phyloP scores from a whole-genome alignment of 164 flowering plant genomes.

The Berberis thunbergii region DNA sequence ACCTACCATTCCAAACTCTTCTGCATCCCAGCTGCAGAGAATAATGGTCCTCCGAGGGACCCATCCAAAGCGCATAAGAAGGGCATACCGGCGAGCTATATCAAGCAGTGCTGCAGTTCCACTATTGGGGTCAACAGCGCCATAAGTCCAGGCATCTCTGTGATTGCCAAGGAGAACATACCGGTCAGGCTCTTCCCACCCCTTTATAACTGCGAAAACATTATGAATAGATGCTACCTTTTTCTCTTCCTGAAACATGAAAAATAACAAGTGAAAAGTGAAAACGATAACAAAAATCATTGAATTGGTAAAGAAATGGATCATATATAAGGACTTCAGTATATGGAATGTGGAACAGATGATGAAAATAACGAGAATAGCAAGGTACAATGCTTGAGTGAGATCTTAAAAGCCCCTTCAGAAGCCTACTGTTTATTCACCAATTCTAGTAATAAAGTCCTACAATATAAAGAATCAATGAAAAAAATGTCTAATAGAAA shows the following conservation, averaged over 20 bases:
- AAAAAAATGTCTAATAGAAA: no score
- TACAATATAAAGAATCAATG: no score
- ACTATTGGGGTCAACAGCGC: constrained; percentile 98
- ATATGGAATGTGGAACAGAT: no score
- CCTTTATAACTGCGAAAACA: constrained; percentile 73
- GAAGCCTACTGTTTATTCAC: no score
- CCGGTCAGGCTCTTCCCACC: constrained; percentile 83
- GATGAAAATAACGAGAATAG: no score
- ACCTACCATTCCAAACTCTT: constrained; percentile 99
- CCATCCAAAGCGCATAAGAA: constrained; percentile 63
- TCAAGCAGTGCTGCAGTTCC: constrained; percentile 95
- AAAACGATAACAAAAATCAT: no score
- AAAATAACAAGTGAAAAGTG: no score
- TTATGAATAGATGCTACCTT: constrained; percentile 52
- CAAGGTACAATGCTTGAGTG: no score
- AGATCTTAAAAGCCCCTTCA: no score
- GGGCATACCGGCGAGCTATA: constrained; percentile 65
- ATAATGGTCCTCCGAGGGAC: constrained; percentile 75
- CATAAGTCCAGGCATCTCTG: constrained; percentile 99
- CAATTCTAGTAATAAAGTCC: no score
- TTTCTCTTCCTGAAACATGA: constrained; percentile 52
- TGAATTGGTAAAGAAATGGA: not conserved
- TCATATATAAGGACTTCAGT: not conserved
- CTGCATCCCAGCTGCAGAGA: constrained; percentile 99
- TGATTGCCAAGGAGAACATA: constrained; percentile 89